Conservation (phyloP, 1,284 basidiomycete species). For the Apiotrichum brassicae region DNA sequence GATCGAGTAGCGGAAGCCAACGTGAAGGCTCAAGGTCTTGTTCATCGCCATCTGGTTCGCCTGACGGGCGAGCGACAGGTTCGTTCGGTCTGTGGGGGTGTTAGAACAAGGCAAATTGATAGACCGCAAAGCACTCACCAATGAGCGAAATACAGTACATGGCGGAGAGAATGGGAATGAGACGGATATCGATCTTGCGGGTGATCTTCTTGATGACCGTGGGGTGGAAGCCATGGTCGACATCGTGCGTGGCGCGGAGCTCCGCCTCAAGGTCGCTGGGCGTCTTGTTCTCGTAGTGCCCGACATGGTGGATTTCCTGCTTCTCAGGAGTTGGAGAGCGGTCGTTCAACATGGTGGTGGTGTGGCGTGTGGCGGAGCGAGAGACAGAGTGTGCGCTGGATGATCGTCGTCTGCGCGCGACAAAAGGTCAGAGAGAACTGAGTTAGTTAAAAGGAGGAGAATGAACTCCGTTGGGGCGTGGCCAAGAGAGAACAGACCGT, state of each 20-base stretch:
- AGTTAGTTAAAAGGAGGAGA: no score
- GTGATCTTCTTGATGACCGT: not conserved
- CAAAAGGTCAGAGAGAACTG: no score
- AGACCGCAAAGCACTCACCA: no score
- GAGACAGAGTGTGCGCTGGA: no score
- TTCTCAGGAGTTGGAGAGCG: not conserved
- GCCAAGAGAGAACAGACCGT: no score
- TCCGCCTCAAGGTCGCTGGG: not conserved
- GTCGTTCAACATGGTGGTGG: not conserved
- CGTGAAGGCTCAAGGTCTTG: conserved; percentile 21
- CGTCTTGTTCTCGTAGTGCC: not conserved
- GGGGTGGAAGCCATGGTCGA: conserved; percentile 14
- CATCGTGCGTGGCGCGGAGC: not conserved
- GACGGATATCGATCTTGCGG: conserved; percentile 14
- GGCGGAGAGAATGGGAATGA: conserved; percentile 16
- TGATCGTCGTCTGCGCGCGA: no score
- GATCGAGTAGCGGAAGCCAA: conserved; percentile 44
- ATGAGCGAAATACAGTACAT: conserved; percentile 18
- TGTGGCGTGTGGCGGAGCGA: no score
- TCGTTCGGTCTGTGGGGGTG: no score
- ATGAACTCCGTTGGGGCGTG: no score
- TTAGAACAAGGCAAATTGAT: no score
- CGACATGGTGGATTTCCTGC: not conserved
- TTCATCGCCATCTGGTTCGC: conserved; percentile 22
- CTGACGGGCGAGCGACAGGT: conserved; percentile 33